A percentile compares a stretch with the other conserved stretches of the same genome.
Conservation (phyloP, 1,284 basidiomycete species). For the Peniophora sp. region DNA sequence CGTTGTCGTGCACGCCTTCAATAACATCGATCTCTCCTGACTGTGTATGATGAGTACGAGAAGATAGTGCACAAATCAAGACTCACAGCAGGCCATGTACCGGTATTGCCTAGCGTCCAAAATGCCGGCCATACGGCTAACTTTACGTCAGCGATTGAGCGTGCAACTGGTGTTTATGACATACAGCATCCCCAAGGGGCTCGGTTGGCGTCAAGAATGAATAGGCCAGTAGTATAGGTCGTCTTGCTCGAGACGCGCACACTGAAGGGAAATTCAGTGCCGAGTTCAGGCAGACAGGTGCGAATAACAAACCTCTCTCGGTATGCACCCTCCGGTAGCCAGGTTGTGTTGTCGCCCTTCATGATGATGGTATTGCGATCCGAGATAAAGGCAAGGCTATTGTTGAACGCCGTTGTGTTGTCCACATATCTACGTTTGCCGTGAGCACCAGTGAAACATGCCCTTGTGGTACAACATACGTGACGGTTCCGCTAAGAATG, state of each 20-base stretch:
- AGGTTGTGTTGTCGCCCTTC: conserved; percentile 62
- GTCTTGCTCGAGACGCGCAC: conserved; percentile 52
- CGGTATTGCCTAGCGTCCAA: conserved; percentile 25
- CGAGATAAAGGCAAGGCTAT: conserved; percentile 43
- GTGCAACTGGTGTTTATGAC: conserved; percentile 14
- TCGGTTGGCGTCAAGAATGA: conserved; percentile 59
- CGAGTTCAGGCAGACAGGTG: background rate
- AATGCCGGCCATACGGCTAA: conserved; percentile 9
- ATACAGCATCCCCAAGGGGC: conserved; percentile 70
- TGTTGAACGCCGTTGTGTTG: conserved; percentile 34
- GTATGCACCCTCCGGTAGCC: conserved; percentile 39
- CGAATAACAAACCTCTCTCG: conserved; percentile 44
- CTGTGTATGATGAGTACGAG: conserved; percentile 22
- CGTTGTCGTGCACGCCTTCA: conserved; percentile 70
- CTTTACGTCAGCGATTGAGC: background rate
- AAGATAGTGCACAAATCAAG: too few species aligned
- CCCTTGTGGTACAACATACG: conserved; percentile 31
- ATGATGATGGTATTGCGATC: conserved; percentile 56
- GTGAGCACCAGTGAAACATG: conserved; percentile 3
- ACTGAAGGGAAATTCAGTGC: conserved; percentile 20
- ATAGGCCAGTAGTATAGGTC: conserved; percentile 57
- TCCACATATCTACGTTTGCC: conserved; percentile 40
- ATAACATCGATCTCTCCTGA: conserved; percentile 77
- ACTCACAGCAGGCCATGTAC: conserved; percentile 7
- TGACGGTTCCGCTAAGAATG: conserved; percentile 46